phyloP scores from a whole-genome alignment of 2,329 filamentous ascomycete species.

The Exophiala lecanii-corni region DNA sequence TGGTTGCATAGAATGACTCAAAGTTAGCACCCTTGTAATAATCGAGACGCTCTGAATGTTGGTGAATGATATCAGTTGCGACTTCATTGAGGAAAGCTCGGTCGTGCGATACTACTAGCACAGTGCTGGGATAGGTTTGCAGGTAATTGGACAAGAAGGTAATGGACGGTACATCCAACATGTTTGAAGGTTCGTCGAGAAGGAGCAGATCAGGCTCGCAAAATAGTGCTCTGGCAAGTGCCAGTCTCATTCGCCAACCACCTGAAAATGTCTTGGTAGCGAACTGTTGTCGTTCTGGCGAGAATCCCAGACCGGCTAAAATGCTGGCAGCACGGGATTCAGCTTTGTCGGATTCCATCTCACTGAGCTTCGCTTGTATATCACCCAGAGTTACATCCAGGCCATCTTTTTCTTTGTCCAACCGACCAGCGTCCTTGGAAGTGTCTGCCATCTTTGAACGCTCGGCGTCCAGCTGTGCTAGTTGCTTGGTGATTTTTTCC shows the following conservation, averaged over 20 bases:
- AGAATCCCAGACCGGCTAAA: conserved; percentile 94
- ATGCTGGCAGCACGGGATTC: conserved; percentile 94
- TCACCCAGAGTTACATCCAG: conserved; percentile 88
- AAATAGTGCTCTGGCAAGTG: conserved; percentile 89
- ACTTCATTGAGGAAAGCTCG: conserved; percentile 98
- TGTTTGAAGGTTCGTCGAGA: conserved; percentile 99
- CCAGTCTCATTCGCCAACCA: conserved; percentile 98
- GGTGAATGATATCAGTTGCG: conserved; percentile 98
- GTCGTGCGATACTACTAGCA: conserved; percentile 97
- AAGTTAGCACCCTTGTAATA: conserved; percentile 99
- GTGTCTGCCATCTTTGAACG: conserved; percentile 81
- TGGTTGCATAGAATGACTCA: conserved; percentile 93
- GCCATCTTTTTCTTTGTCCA: conserved; percentile 84
- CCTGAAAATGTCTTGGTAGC: conserved; percentile 97
- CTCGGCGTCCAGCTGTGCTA: conserved; percentile 72
- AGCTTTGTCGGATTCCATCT: conserved; percentile 99
- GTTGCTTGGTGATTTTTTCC: conserved; percentile 72
- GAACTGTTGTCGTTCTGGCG: conserved; percentile 81
- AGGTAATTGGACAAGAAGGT: conserved; percentile 96
- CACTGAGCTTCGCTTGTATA: conserved; percentile 82
- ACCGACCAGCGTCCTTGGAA: conserved; percentile 75
- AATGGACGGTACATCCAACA: conserved; percentile 99
- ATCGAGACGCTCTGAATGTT: conserved; percentile 93
- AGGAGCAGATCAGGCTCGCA: conserved; percentile 94
- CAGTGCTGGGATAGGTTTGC: conserved; percentile 86